Evolutionary conservation across 345 rosid genomes (phyloP).

Genomic region (Corchorus capsularis): DNA sequence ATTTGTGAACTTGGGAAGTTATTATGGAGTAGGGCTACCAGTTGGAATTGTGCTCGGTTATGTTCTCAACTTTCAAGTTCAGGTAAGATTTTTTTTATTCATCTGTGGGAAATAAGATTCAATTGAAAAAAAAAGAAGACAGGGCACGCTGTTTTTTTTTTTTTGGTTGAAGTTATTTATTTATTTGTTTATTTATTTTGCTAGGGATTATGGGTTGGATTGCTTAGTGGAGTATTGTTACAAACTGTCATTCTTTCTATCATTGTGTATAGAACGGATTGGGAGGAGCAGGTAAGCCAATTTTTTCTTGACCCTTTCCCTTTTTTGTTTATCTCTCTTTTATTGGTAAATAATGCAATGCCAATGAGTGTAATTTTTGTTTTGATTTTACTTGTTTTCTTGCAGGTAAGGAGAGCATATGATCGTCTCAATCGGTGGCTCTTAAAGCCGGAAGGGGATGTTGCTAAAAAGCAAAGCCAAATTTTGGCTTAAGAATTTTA

Average conservation of each 20-base stretch:
- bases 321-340: too few relatives aligned
- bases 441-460: constrained; percentile 2
- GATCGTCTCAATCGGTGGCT: constrained; percentile 27
- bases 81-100: constrained; percentile 19
- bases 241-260: constrained; percentile 25
- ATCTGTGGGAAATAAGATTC: too few relatives aligned
- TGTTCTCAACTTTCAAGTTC: constrained; percentile 22
- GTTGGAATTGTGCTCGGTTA: constrained; percentile 34
- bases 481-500: not conserved
- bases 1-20: constrained; percentile 44
- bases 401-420: constrained; percentile 17
- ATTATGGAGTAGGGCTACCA: constrained; percentile 51
- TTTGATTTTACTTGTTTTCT: not conserved
- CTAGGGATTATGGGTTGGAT: constrained; percentile 38
- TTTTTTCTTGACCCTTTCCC: not conserved
- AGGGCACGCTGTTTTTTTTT: too few relatives aligned
- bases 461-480: not conserved
- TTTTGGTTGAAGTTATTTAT: too few relatives aligned
- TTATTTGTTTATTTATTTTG: not conserved
- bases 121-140: too few relatives aligned
- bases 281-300: constrained; percentile 36
- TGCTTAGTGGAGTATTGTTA: constrained; percentile 27
- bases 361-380: constrained; percentile 9
- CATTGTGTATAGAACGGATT: constrained; percentile 31
- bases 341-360: too few relatives aligned